Base-by-base conservation (phyloP, 1,139 yeast genomes). In the Insectozyma bohioensis region DNA sequence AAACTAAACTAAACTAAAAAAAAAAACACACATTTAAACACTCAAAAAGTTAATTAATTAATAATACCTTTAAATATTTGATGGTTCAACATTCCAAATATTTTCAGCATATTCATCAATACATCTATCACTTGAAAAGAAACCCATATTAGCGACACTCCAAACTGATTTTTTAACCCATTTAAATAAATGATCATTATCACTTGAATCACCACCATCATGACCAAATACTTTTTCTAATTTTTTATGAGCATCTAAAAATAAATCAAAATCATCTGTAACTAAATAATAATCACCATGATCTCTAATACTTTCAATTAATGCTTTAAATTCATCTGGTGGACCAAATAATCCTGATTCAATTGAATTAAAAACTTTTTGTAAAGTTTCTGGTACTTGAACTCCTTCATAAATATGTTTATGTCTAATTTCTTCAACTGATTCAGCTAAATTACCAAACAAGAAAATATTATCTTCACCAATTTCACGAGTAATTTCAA, bases 71-170 rank as follows among this genome's bases (percentile, higher is more conserved):
- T 40, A 39, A 26, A 31, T 21, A 35, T 44, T 44, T 12, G 48
- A 59, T 11, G 95, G 92, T 63, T 86, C 95, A 43, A 87, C 77
- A 53, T 87, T 84, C 97, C 97, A 90, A 52, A 88, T 87, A 43
- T 82, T 78, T 49, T 86, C 96, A 20, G 97, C 95, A 49, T 88
- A 88, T 58, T 90, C 97, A 48, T 82, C 85, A 53, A 88, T 83
- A 57, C 95, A 87, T 60, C 97, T 75, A 60, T 88, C 97, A 45
- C 92, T 80, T 40, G 86, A 77, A 65, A 88, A 88, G 75, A 85
- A 90, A 7, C 97, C 97, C 84, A 86, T 85, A 58, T 86, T 86
- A 40, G 97, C 95, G 37, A 88, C 97, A 49, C 85, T 78, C 43
- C 70, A 61, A 41, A 88, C 84, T 30, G 82, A 68, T 66, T 85